Percentiles rank a stretch among this genome's conserved stretches.
Evolutionary conservation across 2,329 filamentous ascomycete species (phyloP).

Genomic region (Aspergillus calidoustus): DNA sequence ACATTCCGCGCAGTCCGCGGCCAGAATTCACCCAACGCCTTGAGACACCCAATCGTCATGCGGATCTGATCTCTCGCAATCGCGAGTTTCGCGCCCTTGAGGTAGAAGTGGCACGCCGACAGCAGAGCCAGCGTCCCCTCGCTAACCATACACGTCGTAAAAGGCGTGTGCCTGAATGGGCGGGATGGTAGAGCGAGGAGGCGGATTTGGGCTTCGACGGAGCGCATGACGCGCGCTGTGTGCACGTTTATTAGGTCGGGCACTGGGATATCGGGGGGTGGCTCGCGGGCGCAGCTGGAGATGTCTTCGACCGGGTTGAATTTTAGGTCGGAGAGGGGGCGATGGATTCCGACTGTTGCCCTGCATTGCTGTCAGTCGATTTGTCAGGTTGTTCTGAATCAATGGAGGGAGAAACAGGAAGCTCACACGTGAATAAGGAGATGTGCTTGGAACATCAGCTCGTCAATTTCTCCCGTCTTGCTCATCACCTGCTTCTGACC

Average conservation of each 20-base stretch:
- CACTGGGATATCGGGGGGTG: constrained; percentile 17
- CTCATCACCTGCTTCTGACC: constrained; percentile 39
- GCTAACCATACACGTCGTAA: neutral
- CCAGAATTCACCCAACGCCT: constrained; percentile 43
- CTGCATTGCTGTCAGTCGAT: too few species aligned
- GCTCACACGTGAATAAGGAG: constrained; percentile 62
- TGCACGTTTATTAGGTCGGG: constrained; percentile 42
- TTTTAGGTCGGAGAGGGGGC: neutral
- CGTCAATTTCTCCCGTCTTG: constrained; percentile 33
- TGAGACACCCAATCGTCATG: neutral
- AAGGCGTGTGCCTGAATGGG: constrained; percentile 36
- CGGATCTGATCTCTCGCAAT: neutral
- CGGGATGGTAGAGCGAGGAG: constrained; percentile 43
- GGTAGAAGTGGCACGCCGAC: neutral
- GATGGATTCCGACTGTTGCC: neutral
- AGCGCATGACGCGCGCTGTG: constrained; percentile 44
- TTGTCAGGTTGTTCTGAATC: too few species aligned
- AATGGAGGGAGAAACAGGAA: too few species aligned
- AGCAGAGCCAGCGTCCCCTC: neutral
- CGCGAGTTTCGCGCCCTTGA: neutral
- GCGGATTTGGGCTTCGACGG: constrained; percentile 46
- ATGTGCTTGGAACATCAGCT: constrained; percentile 82
- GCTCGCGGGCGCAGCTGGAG: neutral
- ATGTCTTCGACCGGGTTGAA: neutral
- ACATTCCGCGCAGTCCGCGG: constrained; percentile 43